These are phyloP conservation scores for Mediolabrus comicus DNA, from an alignment of 108 stramenopile genomes.

Conservation along the genomic window DNA sequence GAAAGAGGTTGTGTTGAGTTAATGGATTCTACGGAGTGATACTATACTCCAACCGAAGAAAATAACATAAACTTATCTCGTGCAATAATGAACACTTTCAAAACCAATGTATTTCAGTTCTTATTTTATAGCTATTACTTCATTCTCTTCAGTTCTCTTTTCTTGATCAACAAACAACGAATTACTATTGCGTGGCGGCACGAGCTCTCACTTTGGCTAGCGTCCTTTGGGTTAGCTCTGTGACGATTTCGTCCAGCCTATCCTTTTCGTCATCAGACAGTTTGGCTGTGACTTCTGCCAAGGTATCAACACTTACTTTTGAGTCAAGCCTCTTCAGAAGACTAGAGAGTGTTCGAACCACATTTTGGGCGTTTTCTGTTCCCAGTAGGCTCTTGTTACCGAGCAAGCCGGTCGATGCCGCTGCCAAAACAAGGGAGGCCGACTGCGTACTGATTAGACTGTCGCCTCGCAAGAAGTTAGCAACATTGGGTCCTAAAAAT, in stretches of 20 bases:
- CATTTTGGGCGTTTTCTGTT: slow-evolving; percentile 23
- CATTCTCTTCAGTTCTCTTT: too few relatives aligned
- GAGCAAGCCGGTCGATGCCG: slow-evolving; percentile 35
- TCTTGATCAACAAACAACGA: neutral
- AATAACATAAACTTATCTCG: too few relatives aligned
- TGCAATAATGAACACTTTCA: too few relatives aligned
- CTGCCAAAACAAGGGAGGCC: slow-evolving; percentile 57
- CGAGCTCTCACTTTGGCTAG: slow-evolving; percentile 19
- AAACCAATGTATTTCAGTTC: too few relatives aligned
- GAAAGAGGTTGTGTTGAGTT: too few relatives aligned
- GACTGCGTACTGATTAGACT: slow-evolving; percentile 53
- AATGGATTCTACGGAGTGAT: too few relatives aligned
- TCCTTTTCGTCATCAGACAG: slow-evolving; percentile 27
- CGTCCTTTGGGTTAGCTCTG: slow-evolving; percentile 31
- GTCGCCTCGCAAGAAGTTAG: slow-evolving; percentile 73
- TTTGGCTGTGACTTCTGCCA: slow-evolving; percentile 35
- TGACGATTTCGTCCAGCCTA: slow-evolving; percentile 38
- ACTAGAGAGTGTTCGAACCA: neutral
- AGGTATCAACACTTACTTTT: slow-evolving; percentile 7
- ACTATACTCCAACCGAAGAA: too few relatives aligned
- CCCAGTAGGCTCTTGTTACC: slow-evolving; percentile 26
- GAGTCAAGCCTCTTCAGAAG: slow-evolving; percentile 4
- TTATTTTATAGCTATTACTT: neutral
- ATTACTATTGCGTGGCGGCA: neutral
- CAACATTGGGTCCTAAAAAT: slow-evolving; percentile 64